Conservation (phyloP, 352 stramenopile species). For the Pseudoperonospora humuli region DNA sequence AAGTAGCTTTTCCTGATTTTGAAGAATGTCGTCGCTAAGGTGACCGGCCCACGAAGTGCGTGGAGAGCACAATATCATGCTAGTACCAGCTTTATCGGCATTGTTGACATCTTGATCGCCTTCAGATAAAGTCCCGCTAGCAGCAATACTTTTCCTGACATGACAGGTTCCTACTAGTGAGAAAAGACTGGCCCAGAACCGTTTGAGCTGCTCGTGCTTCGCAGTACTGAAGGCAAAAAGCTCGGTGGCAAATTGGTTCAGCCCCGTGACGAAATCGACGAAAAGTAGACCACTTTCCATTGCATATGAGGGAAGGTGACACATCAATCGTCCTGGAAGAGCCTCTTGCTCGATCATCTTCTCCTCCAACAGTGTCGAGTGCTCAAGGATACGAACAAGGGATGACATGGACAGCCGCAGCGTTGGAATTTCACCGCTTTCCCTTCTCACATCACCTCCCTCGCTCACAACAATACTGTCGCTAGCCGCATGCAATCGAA, state of each 20-base stretch:
- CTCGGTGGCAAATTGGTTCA: constrained; percentile 37
- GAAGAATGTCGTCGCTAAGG: no score
- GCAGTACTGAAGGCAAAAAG: constrained; percentile 22
- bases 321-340: constrained; percentile 20
- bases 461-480: constrained; percentile 8
- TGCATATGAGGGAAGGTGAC: constrained; percentile 37
- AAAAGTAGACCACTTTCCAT: constrained; percentile 42
- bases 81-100: no score
- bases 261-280: constrained; percentile 41
- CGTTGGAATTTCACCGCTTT: not conserved
- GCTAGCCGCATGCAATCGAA: constrained; percentile 32
- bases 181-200: constrained; percentile 49
- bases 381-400: constrained; percentile 40
- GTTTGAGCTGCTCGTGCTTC: constrained; percentile 33
- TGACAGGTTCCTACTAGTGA: constrained; percentile 20
- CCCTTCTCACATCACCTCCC: no score
- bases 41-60: no score
- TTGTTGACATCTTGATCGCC: no score
- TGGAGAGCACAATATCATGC: no score
- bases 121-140: not conserved
- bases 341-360: constrained; percentile 27
- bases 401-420: constrained; percentile 33
- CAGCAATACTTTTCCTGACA: not conserved
- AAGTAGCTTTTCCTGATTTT: no score
- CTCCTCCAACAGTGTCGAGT: constrained; percentile 32